Base-by-base conservation (phyloP, 1,139 yeast species). In the Candida tetrigidarum region DNA sequence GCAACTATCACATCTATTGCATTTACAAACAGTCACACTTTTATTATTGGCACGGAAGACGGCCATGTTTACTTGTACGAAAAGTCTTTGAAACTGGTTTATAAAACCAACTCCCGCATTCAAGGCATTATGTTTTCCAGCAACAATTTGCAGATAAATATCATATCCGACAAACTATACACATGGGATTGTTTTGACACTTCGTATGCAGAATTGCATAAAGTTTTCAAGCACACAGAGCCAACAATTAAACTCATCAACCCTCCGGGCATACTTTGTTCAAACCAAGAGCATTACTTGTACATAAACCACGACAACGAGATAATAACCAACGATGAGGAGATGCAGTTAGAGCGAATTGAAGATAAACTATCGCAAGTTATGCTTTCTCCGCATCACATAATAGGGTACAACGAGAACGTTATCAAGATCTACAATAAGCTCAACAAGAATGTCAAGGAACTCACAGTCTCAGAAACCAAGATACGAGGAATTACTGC, bases 401-500 rank as follows among this genome's bases (percentile, higher is more conserved):
- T 66, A 6, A 40, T 65, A 9, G 53, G 59, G 4, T 49, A 63
- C 6, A 42, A 53, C 6, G 49, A 54, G 14, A 47, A 51, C 10
- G 45, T 52, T 4, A 41, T 67, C 10, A 30, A 53, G 4, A 54
- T 65, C n/a, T 54, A 60, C 39, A 65, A 66, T 40, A 68, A 64
- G 46, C 47, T 65, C 14, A 55, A 65, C 5, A 44, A 46, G 16
- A 49, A 51, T n/a, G 23, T 59, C 6, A 36, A 43, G 12, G 43
- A 46, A 12, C 41, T 47, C 15, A 30, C 54, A 2, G 44, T 45
- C 7, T 33, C 50, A 2, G 51, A 66, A 18, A 84, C 80, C 42
- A 58, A 64, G 20, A 61, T 84, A 16, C 48, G 76, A 5, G 93
- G 93, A 0, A 61, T 86, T 3, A 65, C 81, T 2, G 77, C 81